Evolutionary conservation across 2,329 filamentous ascomycete genomes (phyloP), one percentile per base, ranked within the genome.

Genomic region (Colletotrichum cereale): DNA sequence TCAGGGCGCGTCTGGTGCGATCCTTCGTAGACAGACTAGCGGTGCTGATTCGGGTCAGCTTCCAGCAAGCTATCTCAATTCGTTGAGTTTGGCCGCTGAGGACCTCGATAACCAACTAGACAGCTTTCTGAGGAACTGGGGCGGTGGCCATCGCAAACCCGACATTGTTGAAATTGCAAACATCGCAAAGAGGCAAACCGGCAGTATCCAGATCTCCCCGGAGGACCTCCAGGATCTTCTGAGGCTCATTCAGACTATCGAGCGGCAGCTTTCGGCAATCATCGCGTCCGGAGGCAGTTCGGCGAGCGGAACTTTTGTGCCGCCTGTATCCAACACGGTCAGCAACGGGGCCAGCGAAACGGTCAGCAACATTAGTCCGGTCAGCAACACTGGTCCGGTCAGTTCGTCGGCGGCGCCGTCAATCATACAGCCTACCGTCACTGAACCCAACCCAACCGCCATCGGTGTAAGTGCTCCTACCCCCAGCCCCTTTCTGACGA

Each of bases 401-500:
- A 38, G 5, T 29, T 68, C 53, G 31, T 62, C 65, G 14, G 31
- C 66, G 38, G 52, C 34, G 36, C 53, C 38, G 53, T 60, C 64
- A 26, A 16, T 29, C 24, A 44, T 40, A 53, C 50, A 71, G 26
- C 10, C 64, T 26, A 24, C 64, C 58, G 42, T 11, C 16, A 40
- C 60, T 29, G 47, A 16, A 47, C 52, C 52, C 52, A 36, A n/a
- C 14, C 61, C 61, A 21, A 14, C 36, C 24, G 29, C 26, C 31
- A 24, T 65, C 24, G 26, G 48, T 53, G 69, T 69, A 60, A 61
- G 68, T 67, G 57, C 65, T 29, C 34, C 53, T 11, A 50, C 56
- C 65, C 69, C 69, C 53, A 68, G 29, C 38, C 65, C 69, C 38
- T 60, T 69, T 64, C 69, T 72, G n/a, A 72, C 69, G 29, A 69